phyloP scores from a whole-genome alignment of 495 filamentous ascomycete species.

The Hypoxylon trugodes region DNA sequence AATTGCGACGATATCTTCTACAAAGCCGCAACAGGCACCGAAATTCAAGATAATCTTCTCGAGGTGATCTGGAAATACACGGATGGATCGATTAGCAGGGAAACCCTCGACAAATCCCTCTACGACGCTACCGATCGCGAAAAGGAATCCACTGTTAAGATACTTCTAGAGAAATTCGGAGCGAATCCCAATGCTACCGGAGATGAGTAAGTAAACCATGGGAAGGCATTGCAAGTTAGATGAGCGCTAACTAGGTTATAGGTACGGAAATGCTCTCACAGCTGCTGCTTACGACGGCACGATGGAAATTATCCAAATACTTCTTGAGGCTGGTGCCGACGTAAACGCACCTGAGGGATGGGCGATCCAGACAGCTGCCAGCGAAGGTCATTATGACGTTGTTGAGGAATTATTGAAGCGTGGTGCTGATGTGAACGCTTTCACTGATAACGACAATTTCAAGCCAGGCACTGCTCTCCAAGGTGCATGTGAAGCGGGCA shows the following conservation, averaged over 20 bases:
- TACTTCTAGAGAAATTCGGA: conserved; percentile 39
- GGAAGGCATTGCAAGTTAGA: background rate
- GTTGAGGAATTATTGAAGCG: conserved; percentile 42
- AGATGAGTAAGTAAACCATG: conserved; percentile 36
- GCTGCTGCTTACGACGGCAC: conserved; percentile 44
- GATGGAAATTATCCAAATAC: conserved; percentile 40
- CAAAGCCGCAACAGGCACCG: conserved; percentile 38
- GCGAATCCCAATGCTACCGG: conserved; percentile 45
- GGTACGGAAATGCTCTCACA: conserved; percentile 44
- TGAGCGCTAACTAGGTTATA: conserved; percentile 25
- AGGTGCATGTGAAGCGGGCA: conserved; percentile 41
- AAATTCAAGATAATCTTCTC: conserved; percentile 41
- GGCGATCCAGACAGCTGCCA: conserved; percentile 44
- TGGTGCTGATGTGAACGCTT: conserved; percentile 46
- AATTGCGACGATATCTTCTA: conserved; percentile 40
- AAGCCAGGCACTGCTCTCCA: conserved; percentile 44
- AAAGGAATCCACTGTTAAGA: conserved; percentile 40
- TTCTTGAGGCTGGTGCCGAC: conserved; percentile 41
- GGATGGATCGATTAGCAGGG: conserved; percentile 23
- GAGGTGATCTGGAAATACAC: conserved; percentile 40
- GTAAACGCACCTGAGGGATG: conserved; percentile 43
- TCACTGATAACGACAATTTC: conserved; percentile 38
- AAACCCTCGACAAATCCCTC: conserved; percentile 37
- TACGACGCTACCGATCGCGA: conserved; percentile 46
- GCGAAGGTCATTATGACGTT: conserved; percentile 45